These are phyloP conservation scores for Aspergillus coremiiformis DNA, from an alignment of 495 filamentous ascomycete genomes.

Conservation along the genomic window DNA sequence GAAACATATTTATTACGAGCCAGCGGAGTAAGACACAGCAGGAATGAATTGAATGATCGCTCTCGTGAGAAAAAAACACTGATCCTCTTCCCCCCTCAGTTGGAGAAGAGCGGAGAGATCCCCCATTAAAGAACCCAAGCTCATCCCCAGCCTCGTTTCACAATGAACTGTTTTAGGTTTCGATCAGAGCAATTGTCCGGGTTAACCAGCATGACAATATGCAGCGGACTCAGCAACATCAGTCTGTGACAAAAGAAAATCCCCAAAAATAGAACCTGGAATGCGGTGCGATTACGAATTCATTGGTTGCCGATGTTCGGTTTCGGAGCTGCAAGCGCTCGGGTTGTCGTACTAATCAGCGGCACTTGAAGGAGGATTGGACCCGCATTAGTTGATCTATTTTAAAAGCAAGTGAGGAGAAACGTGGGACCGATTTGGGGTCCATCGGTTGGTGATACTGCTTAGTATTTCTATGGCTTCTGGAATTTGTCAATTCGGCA, in stretches of 20 bases:
- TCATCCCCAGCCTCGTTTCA: not conserved
- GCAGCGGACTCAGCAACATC: not conserved
- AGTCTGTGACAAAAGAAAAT: not conserved
- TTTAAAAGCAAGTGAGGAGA: not conserved
- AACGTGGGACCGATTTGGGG: not conserved
- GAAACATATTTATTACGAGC: not conserved
- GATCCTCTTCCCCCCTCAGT: not conserved
- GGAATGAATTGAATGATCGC: too few species aligned
- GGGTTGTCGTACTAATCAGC: conserved; percentile 2
- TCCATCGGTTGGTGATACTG: not conserved
- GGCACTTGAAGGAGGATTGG: conserved; percentile 1
- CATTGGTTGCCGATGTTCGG: conserved; percentile 9
- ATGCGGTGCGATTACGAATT: not conserved
- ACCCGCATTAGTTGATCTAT: conserved; percentile 3
- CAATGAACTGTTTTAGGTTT: not conserved
- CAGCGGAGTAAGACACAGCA: not conserved
- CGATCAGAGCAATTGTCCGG: not conserved
- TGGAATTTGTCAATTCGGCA: too few species aligned
- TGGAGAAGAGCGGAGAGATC: not conserved
- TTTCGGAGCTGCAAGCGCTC: not conserved
- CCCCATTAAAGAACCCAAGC: not conserved
- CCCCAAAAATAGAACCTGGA: not conserved
- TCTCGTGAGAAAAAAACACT: not conserved
- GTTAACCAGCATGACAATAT: not conserved
- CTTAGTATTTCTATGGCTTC: not conserved